Base-by-base conservation (phyloP, 1,284 basidiomycete genomes). In the Sphagnurus paluster region DNA sequence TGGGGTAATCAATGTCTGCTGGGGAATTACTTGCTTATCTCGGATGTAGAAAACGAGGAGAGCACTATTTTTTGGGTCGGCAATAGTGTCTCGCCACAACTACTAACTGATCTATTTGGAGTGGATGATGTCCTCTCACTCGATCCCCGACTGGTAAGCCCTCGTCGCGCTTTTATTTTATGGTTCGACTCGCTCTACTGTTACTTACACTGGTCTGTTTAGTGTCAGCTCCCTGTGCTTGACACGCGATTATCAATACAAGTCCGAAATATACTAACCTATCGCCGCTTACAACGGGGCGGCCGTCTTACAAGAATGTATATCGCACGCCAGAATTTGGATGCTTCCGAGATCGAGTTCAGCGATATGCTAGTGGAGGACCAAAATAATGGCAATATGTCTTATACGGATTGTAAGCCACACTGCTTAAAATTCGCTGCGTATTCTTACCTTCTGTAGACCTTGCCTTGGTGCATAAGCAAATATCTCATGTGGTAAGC, bases 321-420 rank as follows among this genome's bases (percentile, higher is more conserved):
- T 28, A 76, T 98, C 38, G 91, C 92, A 0, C 79, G 97, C 11
- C 97, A 99, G 65, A 93, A 98, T 62, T 74, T 93, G 61, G 97
- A 99, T 63, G 95, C 86, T 8, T 77, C 84, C 49, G 97, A 99
- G 70, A 82, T 99, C 43, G 97, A 99, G 64, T 95, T 96, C 59
- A 93, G 90, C 53, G 97, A 99, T 71, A 90, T 96, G 84, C 75
- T 99, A 11, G 84, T 98, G 10, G 97, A 99, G 70, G 97, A 99
- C 69, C 84, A 89, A 64, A 99, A 99, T 66, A 98, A 98, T 60
- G 95, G 93, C 36, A 89, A 89, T 0, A 82, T 97, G 82, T 84
- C 87, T 1, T 94, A 94, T 67, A 67, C 86, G 5, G 90, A 95
- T 63, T 92, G 92, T 93, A 60, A 62, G 86, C 76, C 19, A 26